Evolutionary conservation across 352 stramenopile genomes (phyloP), one percentile per base, ranked within the genome.

Genomic region (Phytophthora ramorum): DNA sequence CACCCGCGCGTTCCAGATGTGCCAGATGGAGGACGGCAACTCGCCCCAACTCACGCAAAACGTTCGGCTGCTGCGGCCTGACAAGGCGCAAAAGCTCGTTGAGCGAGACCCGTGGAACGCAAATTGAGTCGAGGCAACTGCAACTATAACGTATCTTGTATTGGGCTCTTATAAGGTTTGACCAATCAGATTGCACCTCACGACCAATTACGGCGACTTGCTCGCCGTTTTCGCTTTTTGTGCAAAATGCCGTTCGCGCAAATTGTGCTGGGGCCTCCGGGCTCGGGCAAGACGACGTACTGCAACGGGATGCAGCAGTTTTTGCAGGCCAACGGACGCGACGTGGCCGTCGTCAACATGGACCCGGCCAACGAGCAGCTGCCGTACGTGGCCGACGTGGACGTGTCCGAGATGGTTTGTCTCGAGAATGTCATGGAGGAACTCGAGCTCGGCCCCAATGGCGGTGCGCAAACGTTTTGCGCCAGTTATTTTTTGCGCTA

Each of bases 301-400:
- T 99, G 97, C 82, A 97, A 98, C 67, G 93, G 92, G 37, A 98
- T 99, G 82, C 93, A 99, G 83, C 83, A 99, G 73, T 97, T 97
- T 65, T 68, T 97, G 38, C 60, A 81, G 48, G 80, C 78, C 16
- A 88, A 88, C 46, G 63, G 73, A 13, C 84, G 87, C 50, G 73
- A 92, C 32, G 76, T 79, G 20, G 91, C 97, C 44, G 85, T 99
- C n/a, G 89, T 96, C 26, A 99, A 99, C 82, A 94, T 99, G 59
- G 98, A 99, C 72, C 98, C 98, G 12, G 97, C 97, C 7, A 99
- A 99, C 50, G 98, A 99, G 75, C 75, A 90, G 51, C 68, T 93
- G 46, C 85, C 87, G 66, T 96, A 93, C 53, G 75, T 81, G 48
- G 74, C 84, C 1, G 84, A 81, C 38, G 75, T 99, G 52, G 97